Percentiles rank a stretch among this genome's conserved stretches.
Evolutionary conservation across 2,329 filamentous ascomycete genomes (phyloP).

Genomic region (Knufia petricola): DNA sequence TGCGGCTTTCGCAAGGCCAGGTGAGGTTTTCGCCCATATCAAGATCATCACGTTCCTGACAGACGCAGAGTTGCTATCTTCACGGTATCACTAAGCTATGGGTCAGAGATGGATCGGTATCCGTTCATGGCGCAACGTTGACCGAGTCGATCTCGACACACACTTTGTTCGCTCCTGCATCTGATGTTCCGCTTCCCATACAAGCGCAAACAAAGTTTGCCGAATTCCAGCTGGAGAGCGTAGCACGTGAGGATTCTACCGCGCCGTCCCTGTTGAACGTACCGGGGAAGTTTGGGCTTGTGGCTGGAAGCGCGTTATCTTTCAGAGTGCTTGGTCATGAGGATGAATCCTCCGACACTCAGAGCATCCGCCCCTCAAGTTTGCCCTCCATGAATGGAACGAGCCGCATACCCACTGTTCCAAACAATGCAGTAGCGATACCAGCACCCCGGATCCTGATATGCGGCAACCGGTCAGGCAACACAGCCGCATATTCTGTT

Average conservation of each 20-base stretch:
- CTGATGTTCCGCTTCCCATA: slow-evolving; percentile 48
- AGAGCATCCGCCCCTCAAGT: not conserved
- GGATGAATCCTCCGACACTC: not conserved
- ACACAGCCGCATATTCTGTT: not conserved
- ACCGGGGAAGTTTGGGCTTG: slow-evolving; percentile 1
- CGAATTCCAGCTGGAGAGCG: slow-evolving; percentile 16
- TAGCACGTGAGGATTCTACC: not conserved
- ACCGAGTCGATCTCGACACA: slow-evolving; percentile 35
- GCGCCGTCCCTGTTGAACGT: not conserved
- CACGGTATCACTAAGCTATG: slow-evolving; percentile 50
- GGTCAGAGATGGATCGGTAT: slow-evolving; percentile 46
- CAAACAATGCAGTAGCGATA: not conserved
- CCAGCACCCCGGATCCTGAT: not conserved
- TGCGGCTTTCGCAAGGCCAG: slow-evolving; percentile 18
- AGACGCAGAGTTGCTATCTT: slow-evolving; percentile 32
- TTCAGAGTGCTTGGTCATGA: not conserved
- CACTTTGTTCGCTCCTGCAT: slow-evolving; percentile 47
- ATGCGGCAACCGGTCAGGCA: not conserved
- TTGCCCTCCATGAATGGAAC: too few relatives aligned
- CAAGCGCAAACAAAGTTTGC: slow-evolving; percentile 21
- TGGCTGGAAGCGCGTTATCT: not conserved
- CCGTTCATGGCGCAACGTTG: slow-evolving; percentile 50
- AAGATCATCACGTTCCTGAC: slow-evolving; percentile 3
- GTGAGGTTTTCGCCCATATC: slow-evolving; percentile 7
- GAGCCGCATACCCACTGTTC: not conserved